Evolutionary conservation across 2,329 filamentous ascomycete genomes (phyloP), one percentile per base, ranked within the genome.

Genomic region (Colletotrichum chlorophyti): DNA sequence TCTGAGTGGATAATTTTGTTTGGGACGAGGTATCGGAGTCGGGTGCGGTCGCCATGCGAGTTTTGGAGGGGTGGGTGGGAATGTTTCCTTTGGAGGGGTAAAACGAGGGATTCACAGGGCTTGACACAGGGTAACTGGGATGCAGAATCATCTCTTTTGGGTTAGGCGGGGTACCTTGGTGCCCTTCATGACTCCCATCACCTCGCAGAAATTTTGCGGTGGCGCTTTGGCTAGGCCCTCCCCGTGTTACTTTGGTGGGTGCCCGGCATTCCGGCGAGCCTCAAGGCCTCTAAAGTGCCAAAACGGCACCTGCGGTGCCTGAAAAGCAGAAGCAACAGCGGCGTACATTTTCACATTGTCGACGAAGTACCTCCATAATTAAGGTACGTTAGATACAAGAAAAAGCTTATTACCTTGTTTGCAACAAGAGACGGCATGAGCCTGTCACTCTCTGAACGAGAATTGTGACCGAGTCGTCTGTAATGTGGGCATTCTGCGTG

Each of bases 1-100:
- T 60, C 38, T 60, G 51, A 60, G 57, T 57, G 57, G 57, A 49
- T 59, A 59, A 55, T 51, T 60, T 57, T 57, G 57, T 60, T 60
- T 60, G 42, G 57, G 57, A 57, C 37, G 26, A 55, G 43, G 43
- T 55, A 49, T 59, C 43, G 45, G 55, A 50, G 55, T 59, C 38
- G 55, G 42, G 57, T 60, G 57, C 51, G 43, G 57, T 60, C 17
- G 7, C 57, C 57, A 57, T 57, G 38, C 57, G 51, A 52, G 43
- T 38, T 58, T 41, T 29, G 42, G 41, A 35, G 41, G 35, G 43
- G 35, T 31, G 37, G 51, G 55, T 60, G 52, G 27, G 23, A 57
- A 60, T 60, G 43, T 35, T 35, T 43, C 23, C 15, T 23, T 32
- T 57, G 45, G 51, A 45, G 57, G 57, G 38, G 57, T 59, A 21